Evolutionary conservation across 768 basidiomycete species (phyloP).

Genomic region (Agaricus sinodeliciosus): DNA sequence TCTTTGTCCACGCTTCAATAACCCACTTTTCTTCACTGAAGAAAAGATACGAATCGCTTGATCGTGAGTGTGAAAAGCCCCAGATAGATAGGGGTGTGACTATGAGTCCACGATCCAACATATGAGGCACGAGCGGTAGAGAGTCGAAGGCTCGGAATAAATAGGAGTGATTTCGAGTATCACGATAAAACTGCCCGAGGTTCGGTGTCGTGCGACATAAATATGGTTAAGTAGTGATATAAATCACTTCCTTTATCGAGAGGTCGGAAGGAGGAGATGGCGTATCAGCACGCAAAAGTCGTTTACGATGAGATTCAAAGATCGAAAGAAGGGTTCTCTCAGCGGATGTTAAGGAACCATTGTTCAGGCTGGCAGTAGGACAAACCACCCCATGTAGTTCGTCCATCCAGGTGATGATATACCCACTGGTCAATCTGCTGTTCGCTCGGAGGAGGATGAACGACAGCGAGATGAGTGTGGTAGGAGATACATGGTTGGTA

Average conservation of each 20-base stretch:
- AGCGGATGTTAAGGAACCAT: slow-evolving; percentile 4
- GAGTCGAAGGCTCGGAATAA: background rate
- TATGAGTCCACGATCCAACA: too few species aligned
- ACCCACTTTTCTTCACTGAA: too few species aligned
- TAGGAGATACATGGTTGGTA: background rate
- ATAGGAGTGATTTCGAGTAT: background rate
- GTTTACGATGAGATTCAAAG: background rate
- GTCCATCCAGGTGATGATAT: background rate
- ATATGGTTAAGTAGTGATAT: background rate
- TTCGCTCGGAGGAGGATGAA: background rate
- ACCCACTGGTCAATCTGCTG: slow-evolving; percentile 2
- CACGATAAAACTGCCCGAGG: background rate
- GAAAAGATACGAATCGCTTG: too few species aligned
- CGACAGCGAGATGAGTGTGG: background rate
- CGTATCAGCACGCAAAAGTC: background rate
- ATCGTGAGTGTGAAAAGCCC: too few species aligned
- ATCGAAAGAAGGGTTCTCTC: background rate
- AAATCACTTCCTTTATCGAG: too few species aligned
- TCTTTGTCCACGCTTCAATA: too few species aligned
- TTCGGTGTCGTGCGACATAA: background rate
- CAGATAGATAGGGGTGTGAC: too few species aligned
- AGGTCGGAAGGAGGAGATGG: background rate
- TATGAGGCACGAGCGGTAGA: background rate
- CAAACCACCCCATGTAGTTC: background rate
- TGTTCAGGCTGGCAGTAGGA: background rate